phyloP scores from a whole-genome alignment of 164 flowering plant genomes.

The Piper betle region DNA sequence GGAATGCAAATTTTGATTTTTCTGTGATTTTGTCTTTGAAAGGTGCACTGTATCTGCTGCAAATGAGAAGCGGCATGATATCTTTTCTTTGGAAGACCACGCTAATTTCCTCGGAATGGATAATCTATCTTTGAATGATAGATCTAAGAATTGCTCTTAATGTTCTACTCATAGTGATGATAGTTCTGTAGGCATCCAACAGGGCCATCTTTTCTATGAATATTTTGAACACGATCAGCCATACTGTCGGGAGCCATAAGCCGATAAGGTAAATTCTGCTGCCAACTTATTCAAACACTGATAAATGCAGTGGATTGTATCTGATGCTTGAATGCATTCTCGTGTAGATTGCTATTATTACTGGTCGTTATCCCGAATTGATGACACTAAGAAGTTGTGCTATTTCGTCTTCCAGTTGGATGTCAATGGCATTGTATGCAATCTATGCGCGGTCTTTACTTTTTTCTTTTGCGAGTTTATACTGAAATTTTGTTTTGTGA shows the following conservation, averaged over 20 bases:
- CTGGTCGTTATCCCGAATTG: too few relatives aligned
- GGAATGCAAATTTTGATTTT: constrained; percentile 73
- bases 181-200: constrained; percentile 22
- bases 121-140: constrained; percentile 38
- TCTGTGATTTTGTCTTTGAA: constrained; percentile 63
- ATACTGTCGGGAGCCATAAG: constrained; percentile 45
- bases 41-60: constrained; percentile 15
- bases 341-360: too few relatives aligned
- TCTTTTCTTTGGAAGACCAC: constrained; percentile 3
- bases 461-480: too few relatives aligned
- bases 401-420: constrained; percentile 47
- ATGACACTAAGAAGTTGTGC: too few relatives aligned
- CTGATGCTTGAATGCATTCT: too few relatives aligned
- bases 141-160: too few relatives aligned
- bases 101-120: constrained; percentile 22
- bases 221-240: constrained; percentile 39
- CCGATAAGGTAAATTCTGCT: constrained; percentile 47
- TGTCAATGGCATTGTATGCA: constrained; percentile 85
- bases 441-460: too few relatives aligned
- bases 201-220: constrained; percentile 12
- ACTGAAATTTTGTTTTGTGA: too few relatives aligned
- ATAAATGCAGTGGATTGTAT: too few relatives aligned
- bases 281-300: too few relatives aligned
- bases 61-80: constrained; percentile 16
- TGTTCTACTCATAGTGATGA: constrained; percentile 50